Conservation (phyloP, 2,329 filamentous ascomycete genomes). For the Acephala macrosclerotiorum region DNA sequence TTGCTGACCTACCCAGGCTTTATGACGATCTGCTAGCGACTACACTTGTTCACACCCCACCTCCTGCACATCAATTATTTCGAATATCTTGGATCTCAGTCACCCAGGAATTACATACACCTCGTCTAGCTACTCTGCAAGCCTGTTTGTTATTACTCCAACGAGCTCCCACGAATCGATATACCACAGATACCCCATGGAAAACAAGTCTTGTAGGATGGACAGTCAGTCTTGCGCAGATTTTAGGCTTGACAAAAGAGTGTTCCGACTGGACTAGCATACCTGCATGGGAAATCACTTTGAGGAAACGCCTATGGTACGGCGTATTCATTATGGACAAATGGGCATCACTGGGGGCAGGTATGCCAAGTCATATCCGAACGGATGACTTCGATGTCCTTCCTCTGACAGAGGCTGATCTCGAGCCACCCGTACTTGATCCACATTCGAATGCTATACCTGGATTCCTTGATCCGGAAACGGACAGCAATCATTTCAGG, state of each 20-base stretch:
- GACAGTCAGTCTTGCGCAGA: conserved; percentile 45
- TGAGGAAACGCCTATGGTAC: conserved; percentile 46
- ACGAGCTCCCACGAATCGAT: conserved; percentile 44
- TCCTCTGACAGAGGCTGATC: conserved; percentile 37
- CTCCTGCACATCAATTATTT: conserved; percentile 41
- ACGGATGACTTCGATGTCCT: conserved; percentile 43
- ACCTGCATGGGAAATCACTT: conserved; percentile 43
- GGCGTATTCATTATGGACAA: conserved; percentile 45
- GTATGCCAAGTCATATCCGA: conserved; percentile 45
- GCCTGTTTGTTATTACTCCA: conserved; percentile 46
- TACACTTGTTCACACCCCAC: conserved; percentile 44
- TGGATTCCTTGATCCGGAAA: conserved; percentile 35
- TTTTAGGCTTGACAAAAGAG: conserved; percentile 43
- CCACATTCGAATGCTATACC: conserved; percentile 28
- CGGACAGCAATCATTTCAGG: conserved; percentile 40
- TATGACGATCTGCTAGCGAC: conserved; percentile 49
- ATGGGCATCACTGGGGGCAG: conserved; percentile 45
- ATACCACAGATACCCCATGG: conserved; percentile 46
- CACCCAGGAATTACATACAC: conserved; percentile 45
- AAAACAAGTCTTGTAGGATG: conserved; percentile 45
- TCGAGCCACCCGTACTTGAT: conserved; percentile 35
- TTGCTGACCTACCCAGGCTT: conserved; percentile 27
- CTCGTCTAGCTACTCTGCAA: conserved; percentile 44
- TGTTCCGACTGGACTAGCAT: conserved; percentile 43
- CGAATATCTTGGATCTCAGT: conserved; percentile 44